Base-by-base conservation (phyloP, 2,329 filamentous ascomycete genomes). In the Cladophialophora immunda region DNA sequence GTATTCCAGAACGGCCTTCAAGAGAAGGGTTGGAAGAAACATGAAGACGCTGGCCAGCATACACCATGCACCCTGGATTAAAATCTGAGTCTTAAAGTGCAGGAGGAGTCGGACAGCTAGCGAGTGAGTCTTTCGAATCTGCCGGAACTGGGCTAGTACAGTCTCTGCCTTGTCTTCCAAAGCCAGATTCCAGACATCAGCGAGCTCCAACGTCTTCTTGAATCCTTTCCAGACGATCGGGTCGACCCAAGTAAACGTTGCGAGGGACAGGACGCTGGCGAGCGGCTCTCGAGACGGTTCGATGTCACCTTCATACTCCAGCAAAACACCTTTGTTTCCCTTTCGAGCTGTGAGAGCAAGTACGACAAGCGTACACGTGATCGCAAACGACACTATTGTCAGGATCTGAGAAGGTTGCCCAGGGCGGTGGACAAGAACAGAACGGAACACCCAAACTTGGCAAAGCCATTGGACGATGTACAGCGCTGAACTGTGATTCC, bases 191-290 rank as follows among this genome's bases (percentile, higher is more conserved):
- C 95, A 99, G 2, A 99, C 92, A 77, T 94, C 89, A 30, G 87
- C 80, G 71, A 98, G 86, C 74, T 96, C 93, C 69, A 96, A 86
- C 0, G 93, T 88, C 76, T 92, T 89, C 76, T 89, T 91, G 84
- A 94, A 98, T 15, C 95, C 95, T 72, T 91, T 89, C 88, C 90
- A 93, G 52, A 99, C 90, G 71, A 99, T 91, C 0, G 89, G 81
- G 78, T 98, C 94, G 22, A 97, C 88, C 95, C 95, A 99, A 22
- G 88, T 84, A 77, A 97, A 99, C 1, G 93, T 95, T 25, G 89
- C 89, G 53, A 96, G 83, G 1, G 95, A 98, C 69, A 98, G 87
- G 6, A 98, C 81, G 76, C 94, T 98, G 1, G 95, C 93, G 41
- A 92, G 84, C 6, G 93, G 92, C 77, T 99, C 94, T 69, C 87